A percentile compares a stretch with the other conserved stretches of the same genome.
Evolutionary conservation across 2,329 filamentous ascomycete genomes (phyloP).

Genomic region (Coniochaeta prunicola): DNA sequence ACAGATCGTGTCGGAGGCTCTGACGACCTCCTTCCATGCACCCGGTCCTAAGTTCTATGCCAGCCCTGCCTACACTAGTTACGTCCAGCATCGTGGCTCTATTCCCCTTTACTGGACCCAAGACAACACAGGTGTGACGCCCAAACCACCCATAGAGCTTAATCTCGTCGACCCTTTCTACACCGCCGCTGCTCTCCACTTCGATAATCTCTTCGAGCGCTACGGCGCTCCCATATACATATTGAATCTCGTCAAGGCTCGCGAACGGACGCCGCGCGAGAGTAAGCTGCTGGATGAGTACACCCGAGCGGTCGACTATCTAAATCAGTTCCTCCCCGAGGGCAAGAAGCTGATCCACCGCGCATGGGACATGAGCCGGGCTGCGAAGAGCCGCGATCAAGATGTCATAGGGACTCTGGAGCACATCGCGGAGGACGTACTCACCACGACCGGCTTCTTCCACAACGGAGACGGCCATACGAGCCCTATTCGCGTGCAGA

Average conservation of each 20-base stretch:
- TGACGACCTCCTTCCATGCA: constrained; percentile 92
- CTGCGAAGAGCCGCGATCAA: constrained; percentile 83
- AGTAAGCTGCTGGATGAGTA: constrained; percentile 86
- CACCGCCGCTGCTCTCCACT: constrained; percentile 84
- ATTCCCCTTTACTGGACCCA: constrained; percentile 98
- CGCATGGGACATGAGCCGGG: constrained; percentile 96
- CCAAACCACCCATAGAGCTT: constrained; percentile 92
- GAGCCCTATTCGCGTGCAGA: constrained; percentile 66
- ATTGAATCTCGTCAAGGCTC: constrained; percentile 82
- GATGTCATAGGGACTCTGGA: constrained; percentile 94
- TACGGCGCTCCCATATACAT: constrained; percentile 92
- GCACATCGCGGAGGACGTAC: constrained; percentile 78
- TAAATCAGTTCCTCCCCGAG: constrained; percentile 85
- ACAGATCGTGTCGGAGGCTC: constrained; percentile 91
- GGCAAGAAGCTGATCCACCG: constrained; percentile 87
- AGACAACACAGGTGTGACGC: constrained; percentile 88
- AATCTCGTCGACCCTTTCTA: constrained; percentile 97
- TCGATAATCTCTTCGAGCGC: constrained; percentile 86
- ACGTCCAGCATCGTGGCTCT: constrained; percentile 92
- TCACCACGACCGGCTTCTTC: constrained; percentile 86
- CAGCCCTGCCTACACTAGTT: constrained; percentile 89
- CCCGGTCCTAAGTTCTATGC: constrained; percentile 79
- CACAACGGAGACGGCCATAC: constrained; percentile 75
- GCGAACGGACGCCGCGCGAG: constrained; percentile 83
- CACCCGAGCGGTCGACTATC: constrained; percentile 77